Evolutionary conservation across 2,329 filamentous ascomycete species (phyloP), one percentile per base, ranked within the genome.

Genomic region (Monosporascus sp.): DNA sequence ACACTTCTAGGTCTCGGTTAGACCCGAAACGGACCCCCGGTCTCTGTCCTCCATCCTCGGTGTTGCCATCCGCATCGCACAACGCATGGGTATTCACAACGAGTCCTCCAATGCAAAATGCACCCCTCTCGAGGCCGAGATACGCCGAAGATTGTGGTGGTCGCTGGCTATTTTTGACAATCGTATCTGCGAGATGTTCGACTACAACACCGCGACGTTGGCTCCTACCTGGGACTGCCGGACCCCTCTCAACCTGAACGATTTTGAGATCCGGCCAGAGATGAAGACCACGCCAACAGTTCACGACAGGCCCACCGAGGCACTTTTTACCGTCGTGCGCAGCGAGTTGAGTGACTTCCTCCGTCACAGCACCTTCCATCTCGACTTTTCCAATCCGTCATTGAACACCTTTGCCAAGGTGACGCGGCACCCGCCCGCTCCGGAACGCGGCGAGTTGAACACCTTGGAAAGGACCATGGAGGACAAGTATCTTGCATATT

Each of bases 41-140:
- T 77, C 81, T 5, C 54, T 82, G 0, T 80, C 75, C 1, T 74
- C 76, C 0, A 73, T 82, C 65, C 68, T 84, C 11, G 78, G 75
- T 3, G 61, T 81, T 17, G 78, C 78, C 0, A 69, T 83, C 15
- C 81, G 81, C 22, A 79, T 81, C n/a, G 82, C 79, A 2, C 71
- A 79, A 52, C 73, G 78, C 7, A 76, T 85, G 66, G 78, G 80
- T 1, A 69, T 85, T 5, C 74, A 84, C 48, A 72, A 60, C 50
- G 82, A 85, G 60, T 59, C 71, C 0, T 56, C 54, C 0, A 56
- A 63, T 15, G 47, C 62, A 1, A 62, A 55, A 22, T 63, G 51
- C 20, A 56, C 55, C n/a, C n/a, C n/a, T n/a, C n/a, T n/a, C n/a
- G n/a, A n/a, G n/a, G n/a, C n/a, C n/a, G n/a, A n/a, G n/a, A n/a